Percentiles rank a stretch among this genome's conserved stretches.
Conservation (phyloP, 495 filamentous ascomycete species). For the Neurospora africana region DNA sequence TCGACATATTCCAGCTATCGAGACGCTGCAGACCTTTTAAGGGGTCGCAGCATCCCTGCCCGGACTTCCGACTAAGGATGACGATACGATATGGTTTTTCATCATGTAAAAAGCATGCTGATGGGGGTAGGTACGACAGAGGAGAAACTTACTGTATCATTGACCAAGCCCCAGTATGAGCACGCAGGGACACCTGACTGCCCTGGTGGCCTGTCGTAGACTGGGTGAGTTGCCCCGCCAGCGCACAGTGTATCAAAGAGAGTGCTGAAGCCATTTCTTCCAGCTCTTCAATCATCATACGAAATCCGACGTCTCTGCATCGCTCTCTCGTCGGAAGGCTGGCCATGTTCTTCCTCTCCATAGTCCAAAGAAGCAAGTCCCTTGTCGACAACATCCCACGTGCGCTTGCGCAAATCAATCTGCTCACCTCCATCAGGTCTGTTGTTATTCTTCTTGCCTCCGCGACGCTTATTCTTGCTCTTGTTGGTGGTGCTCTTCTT, state of each 20-base stretch:
- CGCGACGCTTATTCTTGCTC: not conserved
- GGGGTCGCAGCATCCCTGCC: conserved; percentile 15
- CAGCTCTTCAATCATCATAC: conserved; percentile 35
- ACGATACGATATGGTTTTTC: conserved; percentile 50
- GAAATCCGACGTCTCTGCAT: conserved; percentile 35
- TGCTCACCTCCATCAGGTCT: conserved; percentile 31
- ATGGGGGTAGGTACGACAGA: not conserved
- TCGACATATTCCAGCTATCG: conserved; percentile 37
- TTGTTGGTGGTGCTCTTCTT: not conserved
- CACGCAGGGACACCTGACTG: not conserved
- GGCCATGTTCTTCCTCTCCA: conserved; percentile 28
- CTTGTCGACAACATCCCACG: conserved; percentile 46
- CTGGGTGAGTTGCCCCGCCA: not conserved
- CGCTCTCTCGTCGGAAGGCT: conserved; percentile 11
- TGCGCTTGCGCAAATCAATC: conserved; percentile 47
- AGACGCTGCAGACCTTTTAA: conserved; percentile 14
- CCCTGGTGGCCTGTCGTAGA: not conserved
- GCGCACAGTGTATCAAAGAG: not conserved
- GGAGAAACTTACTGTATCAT: conserved; percentile 2
- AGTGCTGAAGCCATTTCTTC: not conserved
- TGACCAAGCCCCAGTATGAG: not conserved
- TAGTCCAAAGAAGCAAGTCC: conserved; percentile 44
- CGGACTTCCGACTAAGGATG: conserved; percentile 55
- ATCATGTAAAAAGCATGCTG: conserved; percentile 32
- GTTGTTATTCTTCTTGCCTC: conserved; percentile 25